A percentile compares a stretch with the other conserved stretches of the same genome.
Evolutionary conservation across 768 basidiomycete species (phyloP).

Genomic region (Astraeus odoratus): DNA sequence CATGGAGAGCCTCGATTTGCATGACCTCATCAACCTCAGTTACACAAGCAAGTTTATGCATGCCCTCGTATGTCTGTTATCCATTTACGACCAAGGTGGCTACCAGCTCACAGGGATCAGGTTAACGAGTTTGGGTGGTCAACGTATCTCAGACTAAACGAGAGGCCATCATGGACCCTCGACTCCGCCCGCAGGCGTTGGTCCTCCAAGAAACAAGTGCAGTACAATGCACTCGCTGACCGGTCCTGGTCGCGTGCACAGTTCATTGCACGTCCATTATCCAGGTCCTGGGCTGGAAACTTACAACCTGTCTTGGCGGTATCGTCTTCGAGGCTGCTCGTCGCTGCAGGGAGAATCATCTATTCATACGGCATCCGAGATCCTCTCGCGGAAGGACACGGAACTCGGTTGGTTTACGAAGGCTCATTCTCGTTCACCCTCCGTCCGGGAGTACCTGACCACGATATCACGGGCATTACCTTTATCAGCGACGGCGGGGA

Average conservation of each 20-base stretch:
- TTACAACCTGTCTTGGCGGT: constrained; percentile 52
- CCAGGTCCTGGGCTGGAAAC: constrained; percentile 50
- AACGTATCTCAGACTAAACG: constrained; percentile 41
- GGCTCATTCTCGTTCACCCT: constrained; percentile 35
- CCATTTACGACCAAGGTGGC: neutral
- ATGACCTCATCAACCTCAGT: constrained; percentile 33
- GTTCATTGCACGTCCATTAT: constrained; percentile 62
- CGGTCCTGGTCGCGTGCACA: constrained; percentile 40
- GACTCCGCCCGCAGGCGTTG: constrained; percentile 36
- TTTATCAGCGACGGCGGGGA: constrained; percentile 39
- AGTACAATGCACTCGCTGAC: constrained; percentile 49
- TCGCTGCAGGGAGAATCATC: constrained; percentile 54
- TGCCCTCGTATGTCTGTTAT: constrained; percentile 32
- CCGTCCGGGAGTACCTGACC: constrained; percentile 21
- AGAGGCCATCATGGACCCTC: constrained; percentile 50
- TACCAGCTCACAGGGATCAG: constrained; percentile 28
- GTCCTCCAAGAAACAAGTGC: constrained; percentile 37
- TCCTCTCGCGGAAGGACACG: constrained; percentile 18
- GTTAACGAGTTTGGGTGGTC: constrained; percentile 59
- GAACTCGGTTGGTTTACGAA: constrained; percentile 44
- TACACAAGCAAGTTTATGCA: constrained; percentile 24
- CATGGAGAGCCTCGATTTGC: constrained; percentile 36
- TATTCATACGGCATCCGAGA: constrained; percentile 48
- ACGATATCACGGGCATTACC: constrained; percentile 50
- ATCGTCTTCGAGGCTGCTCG: constrained; percentile 46